A percentile compares a stretch with the other conserved stretches of the same genome.
Evolutionary conservation across 305 asterid genomes (phyloP).

Genomic region (Fraxinus albicans): DNA sequence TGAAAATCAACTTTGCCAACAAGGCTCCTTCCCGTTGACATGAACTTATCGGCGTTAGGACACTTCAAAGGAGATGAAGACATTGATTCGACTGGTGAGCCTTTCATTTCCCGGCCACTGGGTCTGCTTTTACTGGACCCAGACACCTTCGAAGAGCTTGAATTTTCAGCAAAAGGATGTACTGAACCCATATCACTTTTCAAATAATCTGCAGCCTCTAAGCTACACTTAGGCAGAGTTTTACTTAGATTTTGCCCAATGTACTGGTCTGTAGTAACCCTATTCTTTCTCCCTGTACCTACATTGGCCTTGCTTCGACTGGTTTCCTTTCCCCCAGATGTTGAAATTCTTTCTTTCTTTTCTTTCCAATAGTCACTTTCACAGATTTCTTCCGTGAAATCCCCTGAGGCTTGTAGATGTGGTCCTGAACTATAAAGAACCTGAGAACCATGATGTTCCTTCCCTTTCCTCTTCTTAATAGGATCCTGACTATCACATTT

Average conservation of each 20-base stretch:
- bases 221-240: slow-evolving; percentile 31
- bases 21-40: slow-evolving; percentile 41
- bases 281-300: slow-evolving; percentile 42
- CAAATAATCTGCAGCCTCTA: slow-evolving; percentile 44
- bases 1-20: slow-evolving; percentile 43
- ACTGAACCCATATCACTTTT: slow-evolving; percentile 55
- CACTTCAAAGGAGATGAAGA: slow-evolving; percentile 87
- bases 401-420: slow-evolving; percentile 42
- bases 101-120: slow-evolving; percentile 63
- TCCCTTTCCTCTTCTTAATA: slow-evolving; percentile 59
- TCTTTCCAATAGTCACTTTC: slow-evolving; percentile 56
- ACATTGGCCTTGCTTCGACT: slow-evolving; percentile 35
- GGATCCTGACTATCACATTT: slow-evolving; percentile 46
- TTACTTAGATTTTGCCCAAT: slow-evolving; percentile 39
- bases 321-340: slow-evolving; percentile 55
- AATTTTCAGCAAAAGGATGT: slow-evolving; percentile 77
- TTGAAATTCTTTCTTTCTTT: slow-evolving; percentile 72
- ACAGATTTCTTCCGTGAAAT: slow-evolving; percentile 38
- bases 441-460: slow-evolving; percentile 32
- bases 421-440: slow-evolving; percentile 29
- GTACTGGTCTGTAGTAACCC: slow-evolving; percentile 39
- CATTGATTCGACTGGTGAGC: slow-evolving; percentile 92
- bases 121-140: slow-evolving; percentile 70
- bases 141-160: slow-evolving; percentile 93
- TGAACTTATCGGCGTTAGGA: slow-evolving; percentile 39